Base-by-base conservation (phyloP, 1,284 basidiomycete genomes). In the Amylostereum chailletii region DNA sequence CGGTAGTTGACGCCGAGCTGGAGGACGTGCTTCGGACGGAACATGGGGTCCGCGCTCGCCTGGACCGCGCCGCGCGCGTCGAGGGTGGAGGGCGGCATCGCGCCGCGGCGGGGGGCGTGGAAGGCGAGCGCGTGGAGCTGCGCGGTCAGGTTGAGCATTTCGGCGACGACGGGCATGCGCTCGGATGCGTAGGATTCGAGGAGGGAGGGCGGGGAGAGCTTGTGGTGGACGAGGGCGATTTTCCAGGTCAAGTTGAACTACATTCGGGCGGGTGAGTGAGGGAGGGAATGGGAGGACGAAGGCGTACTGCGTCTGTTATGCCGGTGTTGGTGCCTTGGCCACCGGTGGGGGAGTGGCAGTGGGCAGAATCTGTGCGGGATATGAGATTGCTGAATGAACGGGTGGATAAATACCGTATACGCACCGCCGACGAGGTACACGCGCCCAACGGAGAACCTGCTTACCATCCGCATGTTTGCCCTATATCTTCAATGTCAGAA, bases 1-100 rank as follows among this genome's bases (percentile, higher is more conserved):
- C 74, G 65, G 51, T 71, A 76, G 57, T 75, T 75, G 34, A 76
- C 64, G 1, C 72, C 72, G 37, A 75, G 63, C 56, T 71, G 68
- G 26, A 58, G 54, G 31, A 74, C 60, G 2, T 58, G 58, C 7
- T 58, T 59, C 6, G 40, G 53, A 9, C 60, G 59, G 30, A 57
- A 55, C 56, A 58, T 63, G 5, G 57, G 50, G 11, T 60, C 55
- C 9, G 48, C 27, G 49, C 7, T 55, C 51, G 5, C 56, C 29
- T 44, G 4, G 39, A 47, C 27, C 36, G 9, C 34, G 27, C 26
- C 47, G 10, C 36, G 9, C 11, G 42, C 11, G 36, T 39, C 36
- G 37, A 49, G 42, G 27, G 48, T 29, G 5, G 46, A 36, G 4
- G 30, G 31, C 27, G 32, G 26, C 10, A 32, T 38, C 10, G 19